A percentile compares a stretch with the other conserved stretches of the same genome.
These are phyloP conservation scores for Sorghum bicolor DNA, from an alignment of 176 grass and related monocot genomes.

Conservation along the genomic window DNA sequence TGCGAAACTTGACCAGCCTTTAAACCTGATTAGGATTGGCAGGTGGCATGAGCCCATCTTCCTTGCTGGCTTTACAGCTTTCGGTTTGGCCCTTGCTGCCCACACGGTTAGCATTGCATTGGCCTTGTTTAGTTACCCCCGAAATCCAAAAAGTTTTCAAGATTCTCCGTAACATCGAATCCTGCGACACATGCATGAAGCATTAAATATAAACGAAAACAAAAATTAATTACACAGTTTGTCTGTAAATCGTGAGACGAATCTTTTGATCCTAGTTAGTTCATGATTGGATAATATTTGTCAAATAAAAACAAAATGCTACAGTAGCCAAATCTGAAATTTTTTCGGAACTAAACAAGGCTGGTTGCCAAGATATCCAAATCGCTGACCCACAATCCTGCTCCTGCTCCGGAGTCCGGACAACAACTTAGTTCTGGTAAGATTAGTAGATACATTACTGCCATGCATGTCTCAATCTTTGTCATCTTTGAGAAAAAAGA, in stretches of 20 bases:
- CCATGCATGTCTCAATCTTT: not conserved
- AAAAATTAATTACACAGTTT: too few relatives aligned
- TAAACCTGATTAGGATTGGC: constrained; percentile 9
- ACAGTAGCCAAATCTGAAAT: too few relatives aligned
- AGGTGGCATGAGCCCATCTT: constrained; percentile 13
- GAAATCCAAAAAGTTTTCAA: too few relatives aligned
- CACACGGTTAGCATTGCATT: not conserved
- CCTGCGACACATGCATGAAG: too few relatives aligned
- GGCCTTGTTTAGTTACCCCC: too few relatives aligned
- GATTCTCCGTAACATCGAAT: too few relatives aligned
- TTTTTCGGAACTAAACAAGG: too few relatives aligned
- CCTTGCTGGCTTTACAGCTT: not conserved
- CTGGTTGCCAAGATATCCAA: constrained; percentile 29
- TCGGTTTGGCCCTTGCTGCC: constrained; percentile 3
- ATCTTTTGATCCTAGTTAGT: too few relatives aligned
- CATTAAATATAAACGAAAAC: too few relatives aligned
- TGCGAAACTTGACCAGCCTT: not conserved
- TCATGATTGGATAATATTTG: too few relatives aligned
- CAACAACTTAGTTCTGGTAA: constrained; percentile 19
- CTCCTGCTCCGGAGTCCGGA: not conserved
- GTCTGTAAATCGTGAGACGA: too few relatives aligned
- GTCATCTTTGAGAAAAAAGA: constrained; percentile 2
- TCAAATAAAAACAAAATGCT: too few relatives aligned
- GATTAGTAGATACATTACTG: not conserved
- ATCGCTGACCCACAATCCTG: not conserved